phyloP scores from a whole-genome alignment of 805 yeast genomes.

The Torulaspora indica region DNA sequence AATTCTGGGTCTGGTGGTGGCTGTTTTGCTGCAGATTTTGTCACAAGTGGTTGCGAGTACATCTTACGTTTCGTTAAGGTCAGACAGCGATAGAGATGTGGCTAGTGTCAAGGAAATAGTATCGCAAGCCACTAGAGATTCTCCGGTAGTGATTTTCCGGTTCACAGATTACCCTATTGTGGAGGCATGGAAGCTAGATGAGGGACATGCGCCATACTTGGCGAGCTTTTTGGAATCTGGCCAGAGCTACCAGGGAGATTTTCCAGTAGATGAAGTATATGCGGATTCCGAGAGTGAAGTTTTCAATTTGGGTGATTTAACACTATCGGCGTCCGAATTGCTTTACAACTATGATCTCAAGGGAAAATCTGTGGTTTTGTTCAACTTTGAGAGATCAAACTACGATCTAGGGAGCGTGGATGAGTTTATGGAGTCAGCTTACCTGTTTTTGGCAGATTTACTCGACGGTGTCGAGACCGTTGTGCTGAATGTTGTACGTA shows the following conservation, averaged over 20 bases:
- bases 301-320: slow-evolving; percentile 16
- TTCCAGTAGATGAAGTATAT: slow-evolving; percentile 4
- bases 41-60: slow-evolving; percentile 10
- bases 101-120: slow-evolving; percentile 8
- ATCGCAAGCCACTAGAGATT: slow-evolving; percentile 9
- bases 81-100: slow-evolving; percentile 12
- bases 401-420: slow-evolving; percentile 26
- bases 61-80: slow-evolving; percentile 17
- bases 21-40: slow-evolving; percentile 6
- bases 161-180: slow-evolving; percentile 21
- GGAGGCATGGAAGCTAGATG: slow-evolving; percentile 11
- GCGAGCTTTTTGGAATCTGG: slow-evolving; percentile 18
- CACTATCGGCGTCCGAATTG: slow-evolving; percentile 21
- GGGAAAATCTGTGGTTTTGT: slow-evolving; percentile 21
- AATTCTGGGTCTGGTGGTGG: slow-evolving; percentile 9
- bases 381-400: slow-evolving; percentile 22
- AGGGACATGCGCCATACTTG: slow-evolving; percentile 18
- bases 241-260: slow-evolving; percentile 13
- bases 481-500: slow-evolving; percentile 19
- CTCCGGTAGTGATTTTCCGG: slow-evolving; percentile 27
- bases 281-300: slow-evolving; percentile 7
- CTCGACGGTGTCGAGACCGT: slow-evolving; percentile 20
- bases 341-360: slow-evolving; percentile 20
- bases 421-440: slow-evolving; percentile 27
- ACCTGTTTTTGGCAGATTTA: slow-evolving; percentile 24